Conservation (phyloP, 805 yeast species). For the Limtongozyma cylindracea region DNA sequence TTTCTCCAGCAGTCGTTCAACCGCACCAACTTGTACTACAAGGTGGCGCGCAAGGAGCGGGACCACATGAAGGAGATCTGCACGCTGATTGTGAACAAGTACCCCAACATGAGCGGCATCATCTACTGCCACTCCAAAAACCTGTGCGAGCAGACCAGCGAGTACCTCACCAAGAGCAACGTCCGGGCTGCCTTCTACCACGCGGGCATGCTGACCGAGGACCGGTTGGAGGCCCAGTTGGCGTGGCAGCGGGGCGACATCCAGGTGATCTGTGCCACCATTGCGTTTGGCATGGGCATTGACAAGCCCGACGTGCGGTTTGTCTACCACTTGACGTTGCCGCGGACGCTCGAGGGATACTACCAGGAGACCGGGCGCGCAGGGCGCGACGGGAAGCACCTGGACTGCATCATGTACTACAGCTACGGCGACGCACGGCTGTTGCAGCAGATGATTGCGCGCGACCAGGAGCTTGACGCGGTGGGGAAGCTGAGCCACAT, state of each 20-base stretch:
- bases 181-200: constrained; percentile 61
- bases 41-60: constrained; percentile 40
- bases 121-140: constrained; percentile 83
- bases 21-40: constrained; percentile 63
- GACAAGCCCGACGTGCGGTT: constrained; percentile 89
- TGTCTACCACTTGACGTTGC: constrained; percentile 73
- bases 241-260: constrained; percentile 56
- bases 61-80: constrained; percentile 29
- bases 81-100: constrained; percentile 19
- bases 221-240: constrained; percentile 43
- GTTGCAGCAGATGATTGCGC: constrained; percentile 50
- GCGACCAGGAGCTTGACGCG: constrained; percentile 41
- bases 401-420: constrained; percentile 69
- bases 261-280: constrained; percentile 83
- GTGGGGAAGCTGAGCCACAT: constrained; percentile 53
- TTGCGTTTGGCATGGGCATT: constrained; percentile 98
- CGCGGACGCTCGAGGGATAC: constrained; percentile 83
- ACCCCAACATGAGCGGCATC: too few relatives aligned
- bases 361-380: constrained; percentile 98
- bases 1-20: constrained; percentile 80
- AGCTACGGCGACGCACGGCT: constrained; percentile 57
- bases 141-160: constrained; percentile 65
- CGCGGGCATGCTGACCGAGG: constrained; percentile 80
- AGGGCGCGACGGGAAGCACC: constrained; percentile 76
- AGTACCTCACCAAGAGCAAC: constrained; percentile 29